phyloP scores from a whole-genome alignment of 2,329 filamentous ascomycete genomes.

The Nothophaeocryptopus gaeumannii region DNA sequence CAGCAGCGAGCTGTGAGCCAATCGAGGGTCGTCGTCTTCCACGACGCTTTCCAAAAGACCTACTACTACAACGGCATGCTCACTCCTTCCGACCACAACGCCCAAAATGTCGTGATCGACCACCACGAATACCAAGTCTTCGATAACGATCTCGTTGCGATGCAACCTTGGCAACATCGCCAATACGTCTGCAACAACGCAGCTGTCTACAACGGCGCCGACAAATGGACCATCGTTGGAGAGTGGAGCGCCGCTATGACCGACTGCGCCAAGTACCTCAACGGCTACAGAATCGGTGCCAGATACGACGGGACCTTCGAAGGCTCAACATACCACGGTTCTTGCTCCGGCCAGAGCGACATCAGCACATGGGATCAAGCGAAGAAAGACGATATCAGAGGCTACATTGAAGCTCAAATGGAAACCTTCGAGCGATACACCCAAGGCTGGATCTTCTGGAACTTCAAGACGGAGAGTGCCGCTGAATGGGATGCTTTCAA shows the following conservation, averaged over 20 bases:
- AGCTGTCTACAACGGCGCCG: slow-evolving; percentile 48
- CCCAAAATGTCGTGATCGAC: slow-evolving; percentile 59
- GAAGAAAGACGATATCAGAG: slow-evolving; percentile 47
- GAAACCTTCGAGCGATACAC: slow-evolving; percentile 51
- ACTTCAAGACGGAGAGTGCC: slow-evolving; percentile 54
- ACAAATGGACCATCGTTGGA: slow-evolving; percentile 67
- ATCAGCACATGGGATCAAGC: slow-evolving; percentile 48
- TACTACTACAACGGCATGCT: slow-evolving; percentile 62
- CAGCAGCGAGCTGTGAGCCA: slow-evolving; percentile 34
- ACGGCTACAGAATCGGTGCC: slow-evolving; percentile 57
- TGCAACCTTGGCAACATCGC: slow-evolving; percentile 54
- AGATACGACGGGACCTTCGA: slow-evolving; percentile 58
- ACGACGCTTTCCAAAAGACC: slow-evolving; percentile 56
- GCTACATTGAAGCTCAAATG: slow-evolving; percentile 56
- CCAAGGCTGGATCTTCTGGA: slow-evolving; percentile 58
- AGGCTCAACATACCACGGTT: slow-evolving; percentile 50
- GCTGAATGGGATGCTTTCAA: slow-evolving; percentile 55
- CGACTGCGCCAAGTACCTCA: slow-evolving; percentile 53
- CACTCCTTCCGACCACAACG: slow-evolving; percentile 48
- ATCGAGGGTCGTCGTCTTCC: slow-evolving; percentile 52
- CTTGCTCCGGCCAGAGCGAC: slow-evolving; percentile 53
- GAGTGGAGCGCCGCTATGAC: slow-evolving; percentile 70
- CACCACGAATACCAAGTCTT: slow-evolving; percentile 70
- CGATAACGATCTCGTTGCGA: slow-evolving; percentile 49
- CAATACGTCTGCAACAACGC: slow-evolving; percentile 56